Evolutionary conservation across 2,329 filamentous ascomycete species (phyloP), one percentile per base, ranked within the genome.

Genomic region (Passalora sequoiae): DNA sequence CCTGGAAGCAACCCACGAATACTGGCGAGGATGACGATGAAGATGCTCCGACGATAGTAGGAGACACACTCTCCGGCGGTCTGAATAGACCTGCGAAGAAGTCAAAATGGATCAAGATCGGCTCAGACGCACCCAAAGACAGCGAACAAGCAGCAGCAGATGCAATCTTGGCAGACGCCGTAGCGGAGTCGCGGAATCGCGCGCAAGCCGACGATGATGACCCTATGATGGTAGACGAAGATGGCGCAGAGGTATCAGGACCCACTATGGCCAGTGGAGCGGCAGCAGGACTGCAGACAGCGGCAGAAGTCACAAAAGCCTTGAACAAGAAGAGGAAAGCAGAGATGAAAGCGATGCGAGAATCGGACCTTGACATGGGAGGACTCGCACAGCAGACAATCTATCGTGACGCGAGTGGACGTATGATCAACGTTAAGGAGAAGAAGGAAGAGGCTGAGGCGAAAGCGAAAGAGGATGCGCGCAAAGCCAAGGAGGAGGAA

Each of bases 371-470:
- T 30, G 64, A 69, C 41, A 60, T 65, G 31, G 65, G 64, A 35
- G 68, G 63, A 0, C 63, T 67, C 44, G 77, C 78, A 22, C 77
- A 83, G 57, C 88, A 96, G 67, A 94, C 91, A 0, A 89, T 96
- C 17, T 96, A 97, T 64, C 85, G 92, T 57, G 92, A 98, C 67
- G 92, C 94, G 8, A 92, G 86, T 3, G 92, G 92, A 9, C 78
- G 89, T n/a, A 83, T 94, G 43, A 89, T 98, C 51, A 94, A 98
- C 60, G 79, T 97, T 17, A 82, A 83, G 13, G 87, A 95, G 84
- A 88, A 87, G 66, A 78, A 89, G 17, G 89, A 88, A 15, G 89
- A 96, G 65, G 84, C 86, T 38, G 77, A 87, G n/a, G 78, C 80
- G 38, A 87, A 85, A 54, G 84, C 83, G 1, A 83, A 89, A 58